Percentiles rank a stretch among this genome's conserved stretches.
Evolutionary conservation across 306 rosid species (phyloP).

Genomic region (Dalbergia cultrata): DNA sequence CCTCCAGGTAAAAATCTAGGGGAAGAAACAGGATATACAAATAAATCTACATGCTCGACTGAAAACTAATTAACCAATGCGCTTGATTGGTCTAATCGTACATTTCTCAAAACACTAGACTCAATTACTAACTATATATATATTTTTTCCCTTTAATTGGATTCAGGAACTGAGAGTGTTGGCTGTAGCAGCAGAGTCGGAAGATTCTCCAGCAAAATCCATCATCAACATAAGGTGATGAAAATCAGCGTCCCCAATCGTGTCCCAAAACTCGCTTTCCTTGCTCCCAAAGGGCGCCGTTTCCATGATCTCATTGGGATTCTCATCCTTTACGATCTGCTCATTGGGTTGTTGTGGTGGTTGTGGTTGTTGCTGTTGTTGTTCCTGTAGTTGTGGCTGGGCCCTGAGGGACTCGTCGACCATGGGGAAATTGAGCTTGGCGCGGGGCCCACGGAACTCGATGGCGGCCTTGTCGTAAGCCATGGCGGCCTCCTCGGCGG

Average conservation of each 20-base stretch:
- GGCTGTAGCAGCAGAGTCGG: constrained; percentile 67
- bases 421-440: constrained; percentile 86
- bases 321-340: neutral
- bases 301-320: constrained; percentile 25
- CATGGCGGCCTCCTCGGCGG: constrained; percentile 86
- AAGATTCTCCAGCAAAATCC: constrained; percentile 59
- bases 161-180: constrained; percentile 45
- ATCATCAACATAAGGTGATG: constrained; percentile 57
- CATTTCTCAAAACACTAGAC: neutral
- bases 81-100: neutral
- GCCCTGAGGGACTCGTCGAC: constrained; percentile 56
- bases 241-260: constrained; percentile 58
- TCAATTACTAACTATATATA: neutral
- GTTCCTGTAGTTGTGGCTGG: neutral
- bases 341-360: neutral
- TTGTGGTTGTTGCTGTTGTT: neutral
- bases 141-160: neutral
- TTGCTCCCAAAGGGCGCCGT: constrained; percentile 7
- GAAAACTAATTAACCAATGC: neutral
- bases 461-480: constrained; percentile 88
- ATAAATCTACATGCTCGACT: neutral
- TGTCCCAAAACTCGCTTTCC: constrained; percentile 60
- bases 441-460: constrained; percentile 91
- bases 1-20: constrained; percentile 24
- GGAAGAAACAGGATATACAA: constrained; percentile 30